Percentiles rank a stretch among this genome's conserved stretches.
Conservation (phyloP, 805 yeast genomes). For the Diddensiella transvaalensis region DNA sequence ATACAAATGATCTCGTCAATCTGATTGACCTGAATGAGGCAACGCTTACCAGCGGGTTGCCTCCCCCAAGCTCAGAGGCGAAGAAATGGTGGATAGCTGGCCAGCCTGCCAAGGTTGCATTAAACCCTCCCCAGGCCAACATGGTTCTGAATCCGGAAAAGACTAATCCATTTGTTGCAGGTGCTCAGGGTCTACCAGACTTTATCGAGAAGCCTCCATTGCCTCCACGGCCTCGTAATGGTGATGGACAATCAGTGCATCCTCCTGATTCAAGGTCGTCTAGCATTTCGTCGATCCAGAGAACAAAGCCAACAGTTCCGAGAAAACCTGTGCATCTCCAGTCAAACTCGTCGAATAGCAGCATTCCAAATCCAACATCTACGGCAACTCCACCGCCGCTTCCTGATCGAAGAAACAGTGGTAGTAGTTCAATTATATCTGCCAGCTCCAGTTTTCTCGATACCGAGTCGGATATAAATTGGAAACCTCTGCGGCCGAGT, state of each 20-base stretch:
- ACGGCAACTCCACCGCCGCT: slow-evolving; percentile 8
- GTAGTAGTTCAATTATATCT: not conserved
- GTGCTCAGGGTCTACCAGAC: slow-evolving; percentile 46
- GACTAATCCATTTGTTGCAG: slow-evolving; percentile 68
- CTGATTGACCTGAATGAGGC: slow-evolving; percentile 26
- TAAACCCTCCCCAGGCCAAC: slow-evolving; percentile 34
- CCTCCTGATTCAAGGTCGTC: not conserved
- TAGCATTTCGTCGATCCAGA: not conserved
- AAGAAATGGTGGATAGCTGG: slow-evolving; percentile 94
- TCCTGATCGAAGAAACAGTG: slow-evolving; percentile 8
- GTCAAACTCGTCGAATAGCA: not conserved
- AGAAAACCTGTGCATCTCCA: slow-evolving; percentile 14
- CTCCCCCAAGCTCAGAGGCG: slow-evolving; percentile 83
- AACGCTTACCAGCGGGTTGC: slow-evolving; percentile 45
- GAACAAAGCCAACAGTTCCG: slow-evolving; percentile 9
- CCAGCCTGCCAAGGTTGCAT: slow-evolving; percentile 63
- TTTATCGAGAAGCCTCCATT: slow-evolving; percentile 37
- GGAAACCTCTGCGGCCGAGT: slow-evolving; percentile 8
- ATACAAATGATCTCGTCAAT: slow-evolving; percentile 29
- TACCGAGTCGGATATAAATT: not conserved
- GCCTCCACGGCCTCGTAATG: slow-evolving; percentile 14
- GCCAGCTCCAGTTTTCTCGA: slow-evolving; percentile 7
- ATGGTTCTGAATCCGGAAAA: slow-evolving; percentile 63
- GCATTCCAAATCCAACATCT: too few species aligned
- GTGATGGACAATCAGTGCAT: not conserved